phyloP scores from a whole-genome alignment of 2,329 filamentous ascomycete species.

The Fusarium longipes region DNA sequence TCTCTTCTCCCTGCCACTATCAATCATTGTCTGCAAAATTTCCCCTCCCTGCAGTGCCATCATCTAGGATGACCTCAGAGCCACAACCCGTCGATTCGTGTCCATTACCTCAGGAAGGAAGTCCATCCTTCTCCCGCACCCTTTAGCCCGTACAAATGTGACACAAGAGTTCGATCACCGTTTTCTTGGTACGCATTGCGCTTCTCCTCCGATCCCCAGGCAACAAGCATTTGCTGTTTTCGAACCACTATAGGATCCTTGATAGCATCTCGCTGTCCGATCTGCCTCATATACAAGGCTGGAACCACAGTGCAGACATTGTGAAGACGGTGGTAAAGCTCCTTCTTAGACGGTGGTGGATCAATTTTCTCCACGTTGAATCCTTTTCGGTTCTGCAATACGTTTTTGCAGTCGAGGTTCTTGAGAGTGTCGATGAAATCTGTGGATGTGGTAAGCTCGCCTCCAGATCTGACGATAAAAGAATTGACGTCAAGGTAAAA shows the following conservation, averaged over 20 bases:
- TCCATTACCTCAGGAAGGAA: slow-evolving; percentile 22
- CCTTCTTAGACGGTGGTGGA: slow-evolving; percentile 46
- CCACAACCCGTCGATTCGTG: neutral
- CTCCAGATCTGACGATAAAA: slow-evolving; percentile 44
- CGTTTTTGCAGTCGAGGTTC: slow-evolving; percentile 52
- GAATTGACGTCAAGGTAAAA: slow-evolving; percentile 53
- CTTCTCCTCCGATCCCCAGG: slow-evolving; percentile 52
- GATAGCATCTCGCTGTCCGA: slow-evolving; percentile 50
- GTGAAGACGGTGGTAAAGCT: slow-evolving; percentile 48
- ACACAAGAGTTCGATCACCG: slow-evolving; percentile 48
- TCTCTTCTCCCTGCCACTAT: neutral
- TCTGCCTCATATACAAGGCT: slow-evolving; percentile 52
- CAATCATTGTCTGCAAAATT: neutral
- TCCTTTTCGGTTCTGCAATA: slow-evolving; percentile 52
- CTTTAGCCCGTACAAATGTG: slow-evolving; percentile 46
- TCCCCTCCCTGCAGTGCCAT: neutral
- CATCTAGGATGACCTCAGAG: too few relatives aligned
- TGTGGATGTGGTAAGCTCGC: slow-evolving; percentile 43
- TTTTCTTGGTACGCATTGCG: slow-evolving; percentile 44
- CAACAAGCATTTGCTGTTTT: slow-evolving; percentile 54
- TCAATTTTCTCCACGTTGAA: slow-evolving; percentile 51
- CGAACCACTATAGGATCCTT: slow-evolving; percentile 51
- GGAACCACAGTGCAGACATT: slow-evolving; percentile 53
- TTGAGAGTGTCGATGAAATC: slow-evolving; percentile 50
- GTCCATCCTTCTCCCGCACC: slow-evolving; percentile 27